These are phyloP conservation scores for Cordyceps farinosa DNA, from an alignment of 2,329 filamentous ascomycete species.

Conservation along the genomic window DNA sequence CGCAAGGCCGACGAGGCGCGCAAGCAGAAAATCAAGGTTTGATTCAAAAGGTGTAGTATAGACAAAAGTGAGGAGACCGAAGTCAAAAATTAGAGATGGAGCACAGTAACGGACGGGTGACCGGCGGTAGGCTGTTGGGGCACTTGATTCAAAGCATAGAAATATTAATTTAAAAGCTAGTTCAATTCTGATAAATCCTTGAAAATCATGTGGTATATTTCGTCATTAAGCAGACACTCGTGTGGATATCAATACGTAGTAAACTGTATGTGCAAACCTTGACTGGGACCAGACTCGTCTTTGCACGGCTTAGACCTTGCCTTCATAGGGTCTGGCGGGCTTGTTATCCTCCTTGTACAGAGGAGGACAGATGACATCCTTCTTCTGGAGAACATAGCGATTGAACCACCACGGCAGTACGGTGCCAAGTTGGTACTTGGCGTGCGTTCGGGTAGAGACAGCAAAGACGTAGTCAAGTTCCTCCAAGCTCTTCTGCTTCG, in stretches of 20 bases:
- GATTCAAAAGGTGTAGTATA: not conserved
- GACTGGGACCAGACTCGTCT: not conserved
- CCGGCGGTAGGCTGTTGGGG: no score
- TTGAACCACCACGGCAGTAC: slow-evolving; percentile 34
- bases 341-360: slow-evolving; percentile 7
- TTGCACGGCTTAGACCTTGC: not conserved
- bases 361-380: slow-evolving; percentile 5
- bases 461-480: slow-evolving; percentile 40
- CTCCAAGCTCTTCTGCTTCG: slow-evolving; percentile 38
- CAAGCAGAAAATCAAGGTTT: slow-evolving; percentile 13
- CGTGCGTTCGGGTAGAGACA: slow-evolving; percentile 31
- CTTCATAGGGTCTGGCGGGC: not conserved
- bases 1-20: slow-evolving; percentile 19
- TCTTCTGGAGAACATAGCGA: slow-evolving; percentile 24
- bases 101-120: not conserved
- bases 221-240: not conserved
- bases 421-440: slow-evolving; percentile 32
- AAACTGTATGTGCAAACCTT: not conserved
- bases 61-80: not conserved
- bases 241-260: not conserved
- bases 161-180: not conserved
- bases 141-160: not conserved
- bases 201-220: not conserved
- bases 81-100: not conserved
- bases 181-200: not conserved